These are phyloP conservation scores for Epithele typhae DNA, from an alignment of 768 basidiomycete genomes.

Conservation along the genomic window DNA sequence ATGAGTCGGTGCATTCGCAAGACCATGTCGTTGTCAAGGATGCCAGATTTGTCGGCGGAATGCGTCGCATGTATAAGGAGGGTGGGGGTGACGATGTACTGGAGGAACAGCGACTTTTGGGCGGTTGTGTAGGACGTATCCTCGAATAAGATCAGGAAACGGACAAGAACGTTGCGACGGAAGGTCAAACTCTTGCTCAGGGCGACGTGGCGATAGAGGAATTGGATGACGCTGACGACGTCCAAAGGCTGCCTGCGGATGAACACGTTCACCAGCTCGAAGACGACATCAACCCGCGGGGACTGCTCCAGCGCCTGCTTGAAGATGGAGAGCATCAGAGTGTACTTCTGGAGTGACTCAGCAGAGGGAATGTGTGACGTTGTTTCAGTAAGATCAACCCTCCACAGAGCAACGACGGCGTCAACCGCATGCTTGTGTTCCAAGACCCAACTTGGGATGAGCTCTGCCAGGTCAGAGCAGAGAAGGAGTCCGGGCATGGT, in stretches of 20 bases:
- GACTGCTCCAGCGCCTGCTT: slow-evolving; percentile 61
- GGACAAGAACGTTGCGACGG: slow-evolving; percentile 78
- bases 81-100: slow-evolving; percentile 83
- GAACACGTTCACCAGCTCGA: slow-evolving; percentile 81
- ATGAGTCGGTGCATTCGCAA: slow-evolving; percentile 65
- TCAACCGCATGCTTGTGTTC: slow-evolving; percentile 66
- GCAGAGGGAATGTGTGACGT: slow-evolving; percentile 32
- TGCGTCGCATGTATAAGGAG: slow-evolving; percentile 72
- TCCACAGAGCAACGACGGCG: slow-evolving; percentile 72
- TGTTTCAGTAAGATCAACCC: slow-evolving; percentile 32
- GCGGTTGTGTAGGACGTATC: slow-evolving; percentile 56
- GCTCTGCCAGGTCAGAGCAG: slow-evolving; percentile 67
- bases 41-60: slow-evolving; percentile 44
- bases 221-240: slow-evolving; percentile 69
- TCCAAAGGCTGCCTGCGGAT: slow-evolving; percentile 80
- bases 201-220: slow-evolving; percentile 85
- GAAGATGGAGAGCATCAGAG: slow-evolving; percentile 73
- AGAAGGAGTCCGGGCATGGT: slow-evolving; percentile 71
- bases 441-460: slow-evolving; percentile 67
- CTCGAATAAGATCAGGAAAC: slow-evolving; percentile 84
- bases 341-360: slow-evolving; percentile 55
- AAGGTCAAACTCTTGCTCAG: slow-evolving; percentile 61
- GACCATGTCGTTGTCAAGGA: slow-evolving; percentile 73
- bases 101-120: slow-evolving; percentile 77
- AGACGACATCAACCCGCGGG: slow-evolving; percentile 84